Conservation (phyloP, 495 filamentous ascomycete species). For the Hypoxylon perforatum region DNA sequence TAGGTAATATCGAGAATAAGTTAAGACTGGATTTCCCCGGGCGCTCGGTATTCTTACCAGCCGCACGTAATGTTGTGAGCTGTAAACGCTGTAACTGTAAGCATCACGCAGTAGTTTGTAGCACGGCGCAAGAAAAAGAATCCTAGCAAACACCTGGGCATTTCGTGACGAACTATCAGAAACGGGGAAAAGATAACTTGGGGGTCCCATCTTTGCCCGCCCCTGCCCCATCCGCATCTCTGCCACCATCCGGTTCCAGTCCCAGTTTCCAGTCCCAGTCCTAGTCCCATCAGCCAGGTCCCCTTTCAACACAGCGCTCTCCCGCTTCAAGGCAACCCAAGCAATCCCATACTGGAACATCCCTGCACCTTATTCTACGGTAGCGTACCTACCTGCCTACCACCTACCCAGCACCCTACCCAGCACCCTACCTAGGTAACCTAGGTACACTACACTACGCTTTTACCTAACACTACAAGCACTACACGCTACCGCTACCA, state of each 20-base stretch:
- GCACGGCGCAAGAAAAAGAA: not conserved
- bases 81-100: too few species aligned
- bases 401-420: constrained; percentile 1
- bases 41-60: too few species aligned
- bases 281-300: constrained; percentile 9
- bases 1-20: too few species aligned
- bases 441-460: not conserved
- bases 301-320: not conserved
- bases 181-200: constrained; percentile 13
- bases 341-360: constrained; percentile 25
- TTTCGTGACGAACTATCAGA: not conserved
- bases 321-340: constrained; percentile 17
- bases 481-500: not conserved
- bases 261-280: constrained; percentile 30
- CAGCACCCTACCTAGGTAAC: constrained; percentile 1
- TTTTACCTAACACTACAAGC: not conserved
- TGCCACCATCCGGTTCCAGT: constrained; percentile 28
- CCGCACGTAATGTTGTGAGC: too few species aligned
- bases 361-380: constrained; percentile 23
- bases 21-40: too few species aligned
- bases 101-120: too few species aligned
- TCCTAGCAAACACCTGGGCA: not conserved
- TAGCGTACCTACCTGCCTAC: constrained; percentile 1
- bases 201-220: constrained; percentile 41
- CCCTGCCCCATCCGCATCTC: constrained; percentile 30